Conservation (phyloP, 805 yeast species). For the Kluyveromyces siamensis region DNA sequence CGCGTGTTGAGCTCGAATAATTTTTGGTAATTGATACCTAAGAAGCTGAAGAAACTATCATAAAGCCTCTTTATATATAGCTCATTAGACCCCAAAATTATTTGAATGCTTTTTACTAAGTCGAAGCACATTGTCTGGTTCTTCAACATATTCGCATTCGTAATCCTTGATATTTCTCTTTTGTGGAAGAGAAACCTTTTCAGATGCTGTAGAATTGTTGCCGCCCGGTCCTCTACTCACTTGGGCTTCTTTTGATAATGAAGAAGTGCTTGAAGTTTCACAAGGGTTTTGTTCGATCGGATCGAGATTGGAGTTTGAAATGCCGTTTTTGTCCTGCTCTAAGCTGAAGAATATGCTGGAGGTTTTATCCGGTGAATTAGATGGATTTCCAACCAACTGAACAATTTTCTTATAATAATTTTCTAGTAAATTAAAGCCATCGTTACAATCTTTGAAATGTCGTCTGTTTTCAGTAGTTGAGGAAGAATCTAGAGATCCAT, state of each 20-base stretch:
- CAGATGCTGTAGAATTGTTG: not conserved
- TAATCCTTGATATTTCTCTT: slow-evolving; percentile 2
- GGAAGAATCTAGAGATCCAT: slow-evolving; percentile 7
- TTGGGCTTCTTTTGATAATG: not conserved
- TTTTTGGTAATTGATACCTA: not conserved
- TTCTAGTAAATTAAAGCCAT: slow-evolving; percentile 36
- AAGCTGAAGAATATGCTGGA: slow-evolving; percentile 5
- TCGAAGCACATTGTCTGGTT: not conserved
- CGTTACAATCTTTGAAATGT: slow-evolving; percentile 10
- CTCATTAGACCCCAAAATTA: not conserved
- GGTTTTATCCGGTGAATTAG: slow-evolving; percentile 21
- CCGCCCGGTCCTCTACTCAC: not conserved
- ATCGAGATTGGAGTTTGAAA: not conserved
- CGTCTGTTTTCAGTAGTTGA: not conserved
- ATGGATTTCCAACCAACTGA: slow-evolving; percentile 36
- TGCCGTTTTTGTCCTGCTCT: not conserved
- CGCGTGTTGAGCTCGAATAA: not conserved
- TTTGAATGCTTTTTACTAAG: not conserved
- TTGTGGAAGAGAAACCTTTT: not conserved
- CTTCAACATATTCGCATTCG: not conserved
- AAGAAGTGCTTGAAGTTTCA: not conserved
- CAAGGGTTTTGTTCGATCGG: not conserved
- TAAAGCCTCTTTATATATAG: no score
- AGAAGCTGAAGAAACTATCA: no score
- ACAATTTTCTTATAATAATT: slow-evolving; percentile 43